Conservation (phyloP, 306 rosid species). For the Ammopiptanthus mongolicus region DNA sequence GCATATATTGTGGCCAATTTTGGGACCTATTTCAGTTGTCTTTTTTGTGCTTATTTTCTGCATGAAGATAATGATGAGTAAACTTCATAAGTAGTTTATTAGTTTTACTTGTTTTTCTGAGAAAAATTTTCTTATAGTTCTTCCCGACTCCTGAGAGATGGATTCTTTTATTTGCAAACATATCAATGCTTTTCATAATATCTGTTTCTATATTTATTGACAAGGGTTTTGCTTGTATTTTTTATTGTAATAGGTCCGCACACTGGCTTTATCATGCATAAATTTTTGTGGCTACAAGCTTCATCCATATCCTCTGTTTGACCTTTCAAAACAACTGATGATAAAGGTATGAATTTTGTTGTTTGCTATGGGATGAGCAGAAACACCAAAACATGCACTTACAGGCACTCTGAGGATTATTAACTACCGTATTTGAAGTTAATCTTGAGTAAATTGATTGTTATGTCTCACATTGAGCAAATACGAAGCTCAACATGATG, state of each 20-base stretch:
- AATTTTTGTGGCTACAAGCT: slow-evolving; percentile 82
- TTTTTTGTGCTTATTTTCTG: background rate
- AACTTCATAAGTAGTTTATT: background rate
- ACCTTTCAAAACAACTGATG: slow-evolving; percentile 61
- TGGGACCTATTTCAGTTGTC: background rate
- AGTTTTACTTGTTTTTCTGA: background rate
- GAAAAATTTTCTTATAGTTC: background rate
- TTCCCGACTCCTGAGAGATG: background rate
- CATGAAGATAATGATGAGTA: background rate
- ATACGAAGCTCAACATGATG: background rate
- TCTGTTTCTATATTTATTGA: slow-evolving; percentile 5
- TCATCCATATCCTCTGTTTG: slow-evolving; percentile 65
- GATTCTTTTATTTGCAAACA: background rate
- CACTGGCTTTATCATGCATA: slow-evolving; percentile 65
- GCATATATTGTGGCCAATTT: background rate
- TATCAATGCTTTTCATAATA: background rate
- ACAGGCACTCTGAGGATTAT: background rate
- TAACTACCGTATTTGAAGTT: background rate
- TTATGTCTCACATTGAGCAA: background rate
- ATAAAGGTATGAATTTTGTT: slow-evolving; percentile 60
- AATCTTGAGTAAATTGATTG: background rate
- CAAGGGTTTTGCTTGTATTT: background rate
- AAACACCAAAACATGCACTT: background rate
- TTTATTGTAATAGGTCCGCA: slow-evolving; percentile 52
- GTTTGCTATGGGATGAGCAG: background rate